Evolutionary conservation across 371 early-diverging fungal genomes (phyloP).

Genomic region (Haplosporangium sp.): DNA sequence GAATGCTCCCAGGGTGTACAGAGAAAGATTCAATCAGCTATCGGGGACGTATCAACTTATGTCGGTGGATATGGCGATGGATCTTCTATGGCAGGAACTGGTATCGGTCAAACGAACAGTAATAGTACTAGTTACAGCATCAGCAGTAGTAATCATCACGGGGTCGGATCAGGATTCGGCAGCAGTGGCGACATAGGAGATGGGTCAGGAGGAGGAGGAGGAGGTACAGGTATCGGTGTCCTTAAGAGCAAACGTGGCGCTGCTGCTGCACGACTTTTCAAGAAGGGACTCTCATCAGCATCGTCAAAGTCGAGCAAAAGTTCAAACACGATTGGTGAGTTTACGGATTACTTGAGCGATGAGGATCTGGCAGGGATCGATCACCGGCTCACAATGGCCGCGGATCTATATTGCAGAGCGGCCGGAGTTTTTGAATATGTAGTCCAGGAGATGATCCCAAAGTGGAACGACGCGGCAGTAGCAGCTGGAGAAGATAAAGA

Average conservation of each 20-base stretch:
- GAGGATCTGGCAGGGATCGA: conserved; percentile 38
- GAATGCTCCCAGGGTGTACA: conserved; percentile 27
- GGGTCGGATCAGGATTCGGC: conserved; percentile 11
- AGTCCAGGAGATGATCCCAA: conserved; percentile 64
- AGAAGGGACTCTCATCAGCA: conserved; percentile 13
- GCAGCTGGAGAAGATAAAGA: neutral
- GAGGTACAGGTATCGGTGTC: too few species aligned
- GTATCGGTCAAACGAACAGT: conserved; percentile 8
- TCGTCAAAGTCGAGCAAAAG: conserved; percentile 21
- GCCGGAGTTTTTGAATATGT: conserved; percentile 70
- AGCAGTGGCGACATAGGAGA: conserved; percentile 1
- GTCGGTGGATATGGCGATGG: conserved; percentile 61
- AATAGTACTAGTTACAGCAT: neutral
- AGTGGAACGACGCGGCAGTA: conserved; percentile 55
- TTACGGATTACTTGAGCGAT: conserved; percentile 30
- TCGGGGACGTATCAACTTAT: conserved; percentile 37
- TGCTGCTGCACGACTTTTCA: conserved; percentile 38
- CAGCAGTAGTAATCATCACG: neutral
- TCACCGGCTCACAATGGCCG: conserved; percentile 58
- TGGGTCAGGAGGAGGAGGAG: conserved; percentile 1
- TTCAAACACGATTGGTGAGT: conserved; percentile 41
- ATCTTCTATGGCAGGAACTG: conserved; percentile 57
- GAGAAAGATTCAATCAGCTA: conserved; percentile 30
- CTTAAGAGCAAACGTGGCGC: too few species aligned
- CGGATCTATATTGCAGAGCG: conserved; percentile 67